These are phyloP conservation scores for Plantago ovata DNA, from an alignment of 257 asterid species.

Conservation along the genomic window DNA sequence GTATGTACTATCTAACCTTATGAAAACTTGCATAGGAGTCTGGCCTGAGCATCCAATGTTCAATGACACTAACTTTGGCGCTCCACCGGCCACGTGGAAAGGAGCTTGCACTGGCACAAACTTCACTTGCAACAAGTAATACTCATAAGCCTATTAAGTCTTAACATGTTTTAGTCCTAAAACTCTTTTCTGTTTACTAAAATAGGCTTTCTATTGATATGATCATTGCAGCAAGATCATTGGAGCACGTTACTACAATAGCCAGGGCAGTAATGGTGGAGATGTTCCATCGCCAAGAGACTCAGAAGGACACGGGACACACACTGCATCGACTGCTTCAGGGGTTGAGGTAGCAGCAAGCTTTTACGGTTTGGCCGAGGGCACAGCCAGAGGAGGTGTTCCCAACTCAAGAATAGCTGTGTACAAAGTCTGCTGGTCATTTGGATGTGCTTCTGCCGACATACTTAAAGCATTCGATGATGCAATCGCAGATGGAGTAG, in stretches of 20 bases:
- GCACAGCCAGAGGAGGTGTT: conserved; percentile 57
- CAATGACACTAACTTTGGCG: conserved; percentile 34
- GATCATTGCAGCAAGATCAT: conserved; percentile 36
- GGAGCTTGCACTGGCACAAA: conserved; percentile 43
- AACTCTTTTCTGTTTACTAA: neutral
- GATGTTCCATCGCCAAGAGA: conserved; percentile 49
- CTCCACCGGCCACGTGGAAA: conserved; percentile 62
- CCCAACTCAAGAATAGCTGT: conserved; percentile 48
- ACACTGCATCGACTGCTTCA: conserved; percentile 60
- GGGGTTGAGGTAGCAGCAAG: conserved; percentile 46
- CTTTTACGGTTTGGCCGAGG: conserved; percentile 47
- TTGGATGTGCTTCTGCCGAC: conserved; percentile 43
- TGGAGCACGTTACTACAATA: conserved; percentile 44
- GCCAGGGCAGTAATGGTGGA: conserved; percentile 5
- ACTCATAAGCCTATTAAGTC: neutral
- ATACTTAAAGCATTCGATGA: conserved; percentile 69
- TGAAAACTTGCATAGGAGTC: conserved; percentile 23
- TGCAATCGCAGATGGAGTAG: conserved; percentile 75
- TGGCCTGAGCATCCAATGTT: conserved; percentile 75
- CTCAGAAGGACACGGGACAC: conserved; percentile 62
- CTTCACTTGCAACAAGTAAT: conserved; percentile 69
- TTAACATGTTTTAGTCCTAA: neutral
- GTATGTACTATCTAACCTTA: too few species aligned
- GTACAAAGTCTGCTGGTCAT: conserved; percentile 54
- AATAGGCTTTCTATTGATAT: neutral